Percentiles rank a stretch among this genome's conserved stretches.
Conservation (phyloP, 1,284 basidiomycete genomes). For the Cerioporus squamosus region DNA sequence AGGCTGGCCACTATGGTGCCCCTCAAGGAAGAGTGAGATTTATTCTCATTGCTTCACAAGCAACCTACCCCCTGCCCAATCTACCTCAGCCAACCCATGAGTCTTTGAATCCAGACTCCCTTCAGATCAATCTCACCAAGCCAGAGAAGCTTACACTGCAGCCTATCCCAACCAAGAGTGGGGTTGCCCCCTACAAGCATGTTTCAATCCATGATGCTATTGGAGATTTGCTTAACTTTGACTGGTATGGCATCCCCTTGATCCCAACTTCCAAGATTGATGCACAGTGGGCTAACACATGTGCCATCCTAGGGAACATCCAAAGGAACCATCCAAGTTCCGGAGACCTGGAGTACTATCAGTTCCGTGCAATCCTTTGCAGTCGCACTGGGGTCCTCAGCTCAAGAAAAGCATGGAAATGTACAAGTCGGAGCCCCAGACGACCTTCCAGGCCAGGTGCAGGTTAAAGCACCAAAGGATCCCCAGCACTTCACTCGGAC, state of each 20-base stretch:
- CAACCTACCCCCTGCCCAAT: constrained; percentile 55
- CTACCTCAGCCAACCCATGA: constrained; percentile 75
- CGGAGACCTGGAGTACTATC: constrained; percentile 37
- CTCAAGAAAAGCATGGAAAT: background rate
- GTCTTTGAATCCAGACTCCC: constrained; percentile 48
- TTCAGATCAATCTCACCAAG: constrained; percentile 53
- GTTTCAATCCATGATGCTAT: constrained; percentile 15
- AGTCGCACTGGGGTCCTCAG: constrained; percentile 38
- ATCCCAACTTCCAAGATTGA: no score
- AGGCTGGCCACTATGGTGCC: constrained; percentile 75
- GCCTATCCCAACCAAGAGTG: constrained; percentile 46
- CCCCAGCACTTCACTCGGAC: constrained; percentile 55
- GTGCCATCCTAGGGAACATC: no score
- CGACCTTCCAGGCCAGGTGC: constrained; percentile 53
- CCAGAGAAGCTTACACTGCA: constrained; percentile 37
- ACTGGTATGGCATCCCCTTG: no score
- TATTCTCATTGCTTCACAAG: constrained; percentile 66
- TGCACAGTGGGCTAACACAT: no score
- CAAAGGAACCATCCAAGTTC: no score
- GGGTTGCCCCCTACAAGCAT: constrained; percentile 51
- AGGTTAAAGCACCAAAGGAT: constrained; percentile 45
- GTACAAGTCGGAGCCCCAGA: constrained; percentile 47
- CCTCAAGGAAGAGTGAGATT: constrained; percentile 74
- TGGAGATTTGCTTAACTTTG: no score
- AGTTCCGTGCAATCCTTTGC: constrained; percentile 47